Percentiles rank a stretch among this genome's conserved stretches.
phyloP scores from a whole-genome alignment of 257 asterid genomes.

The Nemophila menziesii region DNA sequence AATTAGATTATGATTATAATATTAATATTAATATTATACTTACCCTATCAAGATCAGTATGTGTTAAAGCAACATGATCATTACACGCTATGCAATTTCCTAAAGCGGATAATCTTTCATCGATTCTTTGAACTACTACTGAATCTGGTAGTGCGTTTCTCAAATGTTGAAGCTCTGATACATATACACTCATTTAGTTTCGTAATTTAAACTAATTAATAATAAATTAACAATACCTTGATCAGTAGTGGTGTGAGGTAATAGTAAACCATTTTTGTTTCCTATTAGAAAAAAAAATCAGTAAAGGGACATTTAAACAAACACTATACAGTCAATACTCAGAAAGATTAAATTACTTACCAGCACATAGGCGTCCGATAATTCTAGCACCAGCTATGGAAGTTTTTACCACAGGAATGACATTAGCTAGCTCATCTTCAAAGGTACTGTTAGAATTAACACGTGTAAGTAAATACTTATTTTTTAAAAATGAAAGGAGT shows the following conservation, averaged over 20 bases:
- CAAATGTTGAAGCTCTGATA: slow-evolving; percentile 73
- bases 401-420: slow-evolving; percentile 80
- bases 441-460: slow-evolving; percentile 45
- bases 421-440: slow-evolving; percentile 69
- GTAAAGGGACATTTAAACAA: background rate
- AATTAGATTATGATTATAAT: too few species aligned
- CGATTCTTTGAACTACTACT: slow-evolving; percentile 87
- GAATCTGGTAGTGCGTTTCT: slow-evolving; percentile 80
- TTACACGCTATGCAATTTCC: slow-evolving; percentile 92
- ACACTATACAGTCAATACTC: background rate
- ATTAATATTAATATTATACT: slow-evolving; percentile 3
- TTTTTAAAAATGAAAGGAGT: background rate
- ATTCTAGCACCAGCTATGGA: slow-evolving; percentile 82
- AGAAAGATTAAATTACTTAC: slow-evolving; percentile 21
- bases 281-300: slow-evolving; percentile 28
- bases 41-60: slow-evolving; percentile 84
- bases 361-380: slow-evolving; percentile 85
- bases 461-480: background rate
- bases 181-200: background rate
- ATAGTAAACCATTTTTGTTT: slow-evolving; percentile 83
- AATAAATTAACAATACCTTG: slow-evolving; percentile 67
- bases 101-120: slow-evolving; percentile 76
- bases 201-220: background rate
- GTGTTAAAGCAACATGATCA: slow-evolving; percentile 88
- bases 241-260: slow-evolving; percentile 93